A percentile compares a stretch with the other conserved stretches of the same genome.
These are phyloP conservation scores for Stygiomarasmius scandens DNA, from an alignment of 1,284 basidiomycete genomes.

Conservation along the genomic window DNA sequence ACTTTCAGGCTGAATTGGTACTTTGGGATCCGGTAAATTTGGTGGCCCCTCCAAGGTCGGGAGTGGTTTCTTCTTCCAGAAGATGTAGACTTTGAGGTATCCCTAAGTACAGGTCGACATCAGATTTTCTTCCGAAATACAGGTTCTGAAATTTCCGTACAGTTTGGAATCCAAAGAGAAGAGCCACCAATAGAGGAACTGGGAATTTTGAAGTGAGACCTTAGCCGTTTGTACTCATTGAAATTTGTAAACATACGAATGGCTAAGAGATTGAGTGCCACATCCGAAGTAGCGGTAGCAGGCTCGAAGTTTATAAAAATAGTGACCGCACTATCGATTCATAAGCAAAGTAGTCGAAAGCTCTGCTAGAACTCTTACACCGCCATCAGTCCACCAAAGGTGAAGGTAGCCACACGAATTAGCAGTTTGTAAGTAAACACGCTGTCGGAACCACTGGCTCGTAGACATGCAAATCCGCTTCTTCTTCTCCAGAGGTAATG, in stretches of 20 bases:
- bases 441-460: neutral
- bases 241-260: neutral
- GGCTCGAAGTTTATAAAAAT: neutral
- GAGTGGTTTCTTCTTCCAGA: conserved; percentile 4
- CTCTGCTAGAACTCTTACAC: neutral
- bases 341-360: no score
- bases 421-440: conserved; percentile 4
- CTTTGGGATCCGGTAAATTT: neutral
- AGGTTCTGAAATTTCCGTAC: no score
- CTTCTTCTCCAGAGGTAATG: conserved; percentile 5
- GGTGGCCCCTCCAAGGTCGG: no score
- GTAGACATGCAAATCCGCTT: neutral
- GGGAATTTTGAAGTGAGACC: neutral
- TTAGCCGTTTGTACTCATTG: neutral
- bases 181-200: conserved; percentile 6
- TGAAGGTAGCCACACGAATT: conserved; percentile 4
- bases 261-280: neutral
- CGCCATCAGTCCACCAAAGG: conserved; percentile 4
- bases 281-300: neutral
- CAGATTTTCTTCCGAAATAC: no score
- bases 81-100: neutral
- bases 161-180: conserved; percentile 10
- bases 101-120: neutral
- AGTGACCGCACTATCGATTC: neutral
- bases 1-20: neutral